Conservation (phyloP, 805 yeast species). For the Yarrowia phangngaensis region DNA sequence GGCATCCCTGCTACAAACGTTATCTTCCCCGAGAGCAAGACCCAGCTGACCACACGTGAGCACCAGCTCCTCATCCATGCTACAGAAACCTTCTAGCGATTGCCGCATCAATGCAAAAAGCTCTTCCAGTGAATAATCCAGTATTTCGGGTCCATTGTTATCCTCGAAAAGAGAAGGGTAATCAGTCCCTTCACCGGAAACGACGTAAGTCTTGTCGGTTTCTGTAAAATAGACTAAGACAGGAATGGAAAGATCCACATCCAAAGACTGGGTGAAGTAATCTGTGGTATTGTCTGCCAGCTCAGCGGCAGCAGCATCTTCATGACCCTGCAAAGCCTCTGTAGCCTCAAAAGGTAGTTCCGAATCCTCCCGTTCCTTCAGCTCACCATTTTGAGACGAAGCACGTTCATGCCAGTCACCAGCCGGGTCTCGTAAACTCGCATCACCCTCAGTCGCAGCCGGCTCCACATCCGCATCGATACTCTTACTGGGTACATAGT, state of each 20-base stretch:
- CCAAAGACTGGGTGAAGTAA: slow-evolving; percentile 13
- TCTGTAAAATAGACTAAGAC: slow-evolving; percentile 2
- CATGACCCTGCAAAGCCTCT: slow-evolving; percentile 17
- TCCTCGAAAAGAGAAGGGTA: slow-evolving; percentile 7
- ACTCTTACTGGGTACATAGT: slow-evolving; percentile 14
- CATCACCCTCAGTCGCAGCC: slow-evolving; percentile 11
- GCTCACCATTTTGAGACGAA: slow-evolving; percentile 13
- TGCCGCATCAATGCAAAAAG: slow-evolving; percentile 29
- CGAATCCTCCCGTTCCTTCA: slow-evolving; percentile 10
- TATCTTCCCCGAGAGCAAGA: slow-evolving; percentile 35
- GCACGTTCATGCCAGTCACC: slow-evolving; percentile 20
- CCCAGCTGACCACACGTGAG: slow-evolving; percentile 32
- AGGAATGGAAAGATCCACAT: slow-evolving; percentile 6
- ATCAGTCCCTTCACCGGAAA: slow-evolving; percentile 6
- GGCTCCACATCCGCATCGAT: slow-evolving; percentile 21
- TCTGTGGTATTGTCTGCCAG: slow-evolving; percentile 3
- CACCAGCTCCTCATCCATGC: slow-evolving; percentile 31
- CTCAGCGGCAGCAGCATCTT: slow-evolving; percentile 5
- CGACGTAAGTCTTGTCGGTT: slow-evolving; percentile 7
- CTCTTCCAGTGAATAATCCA: slow-evolving; percentile 29
- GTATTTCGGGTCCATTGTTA: background rate
- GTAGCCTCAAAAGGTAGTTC: slow-evolving; percentile 12
- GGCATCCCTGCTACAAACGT: slow-evolving; percentile 33
- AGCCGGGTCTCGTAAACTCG: slow-evolving; percentile 18
- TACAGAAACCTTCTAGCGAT: slow-evolving; percentile 17